phyloP scores from a whole-genome alignment of 2,329 filamentous ascomycete species.

The Sporothrix mexicana region DNA sequence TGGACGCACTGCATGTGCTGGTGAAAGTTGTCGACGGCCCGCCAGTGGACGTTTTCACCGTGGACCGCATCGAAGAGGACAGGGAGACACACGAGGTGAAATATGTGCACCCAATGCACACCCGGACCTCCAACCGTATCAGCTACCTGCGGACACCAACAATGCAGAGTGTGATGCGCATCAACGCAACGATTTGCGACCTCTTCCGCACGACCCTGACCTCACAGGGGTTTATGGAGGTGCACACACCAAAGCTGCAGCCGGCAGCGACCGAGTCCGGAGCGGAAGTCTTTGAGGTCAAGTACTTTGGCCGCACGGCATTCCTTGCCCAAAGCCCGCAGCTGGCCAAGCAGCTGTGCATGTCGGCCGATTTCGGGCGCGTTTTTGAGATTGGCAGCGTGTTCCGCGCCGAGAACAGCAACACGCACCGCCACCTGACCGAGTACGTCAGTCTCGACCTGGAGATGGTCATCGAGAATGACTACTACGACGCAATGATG shows the following conservation, averaged over 20 bases:
- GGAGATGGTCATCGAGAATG: slow-evolving; percentile 87
- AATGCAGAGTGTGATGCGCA: slow-evolving; percentile 85
- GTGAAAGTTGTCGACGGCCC: slow-evolving; percentile 57
- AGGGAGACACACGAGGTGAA: slow-evolving; percentile 51
- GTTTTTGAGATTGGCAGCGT: slow-evolving; percentile 91
- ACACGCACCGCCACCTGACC: slow-evolving; percentile 91
- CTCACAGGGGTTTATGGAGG: slow-evolving; percentile 81
- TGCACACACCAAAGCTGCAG: slow-evolving; percentile 91
- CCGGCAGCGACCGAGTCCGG: slow-evolving; percentile 90
- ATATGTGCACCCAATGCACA: slow-evolving; percentile 68
- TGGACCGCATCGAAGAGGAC: slow-evolving; percentile 49
- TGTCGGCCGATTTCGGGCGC: slow-evolving; percentile 84
- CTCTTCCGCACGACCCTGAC: slow-evolving; percentile 80
- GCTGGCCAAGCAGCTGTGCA: slow-evolving; percentile 89
- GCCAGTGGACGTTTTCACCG: slow-evolving; percentile 58
- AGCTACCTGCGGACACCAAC: slow-evolving; percentile 85
- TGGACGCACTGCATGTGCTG: slow-evolving; percentile 61
- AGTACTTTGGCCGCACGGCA: slow-evolving; percentile 86
- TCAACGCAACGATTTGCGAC: slow-evolving; percentile 80
- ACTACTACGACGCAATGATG: slow-evolving; percentile 86
- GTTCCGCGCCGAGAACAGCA: slow-evolving; percentile 93
- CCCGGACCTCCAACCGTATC: slow-evolving; percentile 77
- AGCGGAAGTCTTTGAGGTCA: slow-evolving; percentile 86
- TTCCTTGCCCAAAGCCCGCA: slow-evolving; percentile 93
- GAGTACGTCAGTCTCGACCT: slow-evolving; percentile 93